phyloP scores from a whole-genome alignment of 345 rosid genomes.

The Salix exigua region DNA sequence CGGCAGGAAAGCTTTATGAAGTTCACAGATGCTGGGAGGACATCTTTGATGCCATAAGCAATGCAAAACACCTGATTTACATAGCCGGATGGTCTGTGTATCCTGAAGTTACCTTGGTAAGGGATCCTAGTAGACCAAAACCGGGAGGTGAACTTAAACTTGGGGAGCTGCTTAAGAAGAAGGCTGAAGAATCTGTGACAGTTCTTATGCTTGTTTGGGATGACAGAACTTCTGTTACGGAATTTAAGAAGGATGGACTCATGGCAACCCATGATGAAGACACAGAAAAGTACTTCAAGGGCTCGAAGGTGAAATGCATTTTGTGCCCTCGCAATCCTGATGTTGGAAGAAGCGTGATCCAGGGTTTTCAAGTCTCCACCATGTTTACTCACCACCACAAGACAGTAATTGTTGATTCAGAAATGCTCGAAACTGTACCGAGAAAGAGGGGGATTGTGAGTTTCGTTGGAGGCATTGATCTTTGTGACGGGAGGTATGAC shows the following conservation, averaged over 20 bases:
- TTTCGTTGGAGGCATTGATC: constrained; percentile 87
- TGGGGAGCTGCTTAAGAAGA: constrained; percentile 55
- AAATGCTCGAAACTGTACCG: constrained; percentile 14
- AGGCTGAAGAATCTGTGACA: constrained; percentile 55
- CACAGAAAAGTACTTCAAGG: constrained; percentile 45
- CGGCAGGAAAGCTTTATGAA: constrained; percentile 22
- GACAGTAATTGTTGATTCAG: constrained; percentile 54
- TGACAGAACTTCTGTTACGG: constrained; percentile 54
- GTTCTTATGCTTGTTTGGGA: constrained; percentile 85
- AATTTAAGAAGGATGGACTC: constrained; percentile 49
- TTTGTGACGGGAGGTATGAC: constrained; percentile 83
- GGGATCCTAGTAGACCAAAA: constrained; percentile 44
- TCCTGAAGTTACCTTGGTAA: constrained; percentile 44
- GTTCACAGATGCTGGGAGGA: constrained; percentile 78
- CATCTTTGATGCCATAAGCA: constrained; percentile 53
- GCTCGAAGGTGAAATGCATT: constrained; percentile 55
- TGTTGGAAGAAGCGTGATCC: constrained; percentile 34
- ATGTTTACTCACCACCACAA: constrained; percentile 89
- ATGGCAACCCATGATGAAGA: constrained; percentile 80
- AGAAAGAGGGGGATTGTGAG: constrained; percentile 56
- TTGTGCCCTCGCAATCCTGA: constrained; percentile 65
- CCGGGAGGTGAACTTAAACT: constrained; percentile 33
- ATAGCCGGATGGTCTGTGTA: constrained; percentile 80
- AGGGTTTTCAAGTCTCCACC: constrained; percentile 41
- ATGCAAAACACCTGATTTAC: constrained; percentile 63